Base-by-base conservation (phyloP, 116 monocot species). In the Posidonia oceanica region DNA sequence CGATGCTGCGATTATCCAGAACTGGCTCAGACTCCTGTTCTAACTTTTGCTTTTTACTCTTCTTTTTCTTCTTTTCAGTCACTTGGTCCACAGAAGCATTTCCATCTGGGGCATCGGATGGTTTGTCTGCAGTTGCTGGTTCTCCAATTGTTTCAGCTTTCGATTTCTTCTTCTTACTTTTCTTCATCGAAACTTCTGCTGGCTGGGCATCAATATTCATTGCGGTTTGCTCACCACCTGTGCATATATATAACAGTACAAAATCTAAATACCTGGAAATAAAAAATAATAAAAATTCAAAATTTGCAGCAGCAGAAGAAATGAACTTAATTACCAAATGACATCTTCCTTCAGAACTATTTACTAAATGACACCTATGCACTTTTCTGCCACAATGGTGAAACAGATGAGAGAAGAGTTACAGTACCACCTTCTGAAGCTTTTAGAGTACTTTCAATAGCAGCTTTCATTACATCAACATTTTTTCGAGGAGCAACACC, bases 401-500 rank as follows among this genome's bases (percentile, higher is more conserved):
- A 29, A 29, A 29, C 29, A 29, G 29, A 29, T 29, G 29, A 29
- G 29, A 29, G 29, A 29, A 29, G 1, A 29, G 29, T 29, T 29
- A 7, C 29, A 14, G 29, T 29, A 36, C 54, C 20, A 29, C 29
- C 29, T 20, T 20, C 18, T 3, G 7, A 8, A 53, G 0, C 18
- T 17, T 68, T 73, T 18, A 36, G 4, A 29, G 52, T 41, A 64
- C 68, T 83, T 48, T 88, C 91, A 58, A 91, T 80, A 10, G 95
- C 95, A 78, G 83, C 67, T 83, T 95, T 95, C 95, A 91, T 91
- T 59, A 95, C 91, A 76, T 91, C 95, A 74, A 91, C 36, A 78
- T 95, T 95, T 72, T 95, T 91, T 22, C 86, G 80, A 73, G 95
- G 84, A 14, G 95, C 95, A 76, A 91, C 80, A 39, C 91, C 95